A percentile compares a stretch with the other conserved stretches of the same genome.
Evolutionary conservation across 192 early-diverging fungal genomes (phyloP).

Genomic region (Coemansia sp.): DNA sequence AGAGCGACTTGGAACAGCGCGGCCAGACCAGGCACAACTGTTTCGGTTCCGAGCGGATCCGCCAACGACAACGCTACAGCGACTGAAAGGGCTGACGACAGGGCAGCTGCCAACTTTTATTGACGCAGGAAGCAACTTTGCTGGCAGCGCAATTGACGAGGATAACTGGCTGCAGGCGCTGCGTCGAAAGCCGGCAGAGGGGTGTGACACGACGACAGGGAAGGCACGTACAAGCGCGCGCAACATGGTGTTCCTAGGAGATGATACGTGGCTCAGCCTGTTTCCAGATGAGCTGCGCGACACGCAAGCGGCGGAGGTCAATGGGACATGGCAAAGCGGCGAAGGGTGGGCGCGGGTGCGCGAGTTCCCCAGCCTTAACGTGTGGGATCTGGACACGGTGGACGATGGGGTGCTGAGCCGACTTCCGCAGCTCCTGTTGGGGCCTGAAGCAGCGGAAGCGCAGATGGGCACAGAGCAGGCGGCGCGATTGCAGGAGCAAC

Average conservation of each 20-base stretch:
- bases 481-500: conserved; percentile 10
- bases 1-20: conserved; percentile 42
- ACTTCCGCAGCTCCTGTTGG: conserved; percentile 51
- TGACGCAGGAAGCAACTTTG: conserved; percentile 80
- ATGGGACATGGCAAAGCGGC: conserved; percentile 10
- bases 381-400: conserved; percentile 91
- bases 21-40: conserved; percentile 61
- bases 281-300: conserved; percentile 69
- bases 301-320: conserved; percentile 14
- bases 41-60: conserved; percentile 75
- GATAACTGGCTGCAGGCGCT: conserved; percentile 77
- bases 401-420: conserved; percentile 80
- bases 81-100: conserved; percentile 79
- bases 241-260: conserved; percentile 80
- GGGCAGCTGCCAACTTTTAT: conserved; percentile 80
- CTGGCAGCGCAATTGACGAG: conserved; percentile 71
- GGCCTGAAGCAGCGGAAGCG: conserved; percentile 8
- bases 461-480: background rate
- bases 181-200: conserved; percentile 17
- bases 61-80: conserved; percentile 78
- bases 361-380: conserved; percentile 69
- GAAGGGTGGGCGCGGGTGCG: conserved; percentile 61
- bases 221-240: conserved; percentile 18
- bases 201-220: background rate
- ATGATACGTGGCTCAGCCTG: conserved; percentile 92